These are phyloP conservation scores for Fraxinus quadrangulata DNA, from an alignment of 257 asterid species.

Conservation along the genomic window DNA sequence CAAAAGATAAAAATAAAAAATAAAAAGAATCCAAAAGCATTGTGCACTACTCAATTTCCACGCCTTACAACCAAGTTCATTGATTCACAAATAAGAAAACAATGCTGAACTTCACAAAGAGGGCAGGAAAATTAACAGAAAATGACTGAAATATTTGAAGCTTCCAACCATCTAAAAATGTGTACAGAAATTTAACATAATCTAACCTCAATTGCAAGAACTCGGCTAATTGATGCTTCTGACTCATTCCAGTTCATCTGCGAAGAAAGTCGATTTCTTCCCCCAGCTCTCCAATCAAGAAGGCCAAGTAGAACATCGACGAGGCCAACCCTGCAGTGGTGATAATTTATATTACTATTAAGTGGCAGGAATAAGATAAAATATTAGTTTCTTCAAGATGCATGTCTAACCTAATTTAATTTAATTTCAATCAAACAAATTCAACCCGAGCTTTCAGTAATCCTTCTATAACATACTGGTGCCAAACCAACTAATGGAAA, in stretches of 20 bases:
- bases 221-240: slow-evolving; percentile 94
- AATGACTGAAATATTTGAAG: background rate
- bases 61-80: background rate
- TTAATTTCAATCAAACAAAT: slow-evolving; percentile 10
- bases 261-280: slow-evolving; percentile 70
- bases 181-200: background rate
- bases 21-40: background rate
- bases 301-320: slow-evolving; percentile 97
- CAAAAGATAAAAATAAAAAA: background rate
- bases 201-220: slow-evolving; percentile 91
- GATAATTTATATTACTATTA: slow-evolving; percentile 19
- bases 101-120: background rate
- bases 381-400: slow-evolving; percentile 16
- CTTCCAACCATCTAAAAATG: background rate
- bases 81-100: background rate
- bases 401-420: background rate
- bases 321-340: slow-evolving; percentile 83
- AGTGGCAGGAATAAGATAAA: slow-evolving; percentile 13
- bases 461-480: background rate
- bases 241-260: slow-evolving; percentile 99
- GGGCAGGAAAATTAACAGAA: background rate
- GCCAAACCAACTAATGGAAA: slow-evolving; percentile 6
- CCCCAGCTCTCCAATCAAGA: slow-evolving; percentile 99
- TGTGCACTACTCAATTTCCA: background rate
- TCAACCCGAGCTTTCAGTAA: background rate